A percentile compares a stretch with the other conserved stretches of the same genome.
Evolutionary conservation across 78 protist species (phyloP).

Genomic region (Emiliania huxleyi): DNA sequence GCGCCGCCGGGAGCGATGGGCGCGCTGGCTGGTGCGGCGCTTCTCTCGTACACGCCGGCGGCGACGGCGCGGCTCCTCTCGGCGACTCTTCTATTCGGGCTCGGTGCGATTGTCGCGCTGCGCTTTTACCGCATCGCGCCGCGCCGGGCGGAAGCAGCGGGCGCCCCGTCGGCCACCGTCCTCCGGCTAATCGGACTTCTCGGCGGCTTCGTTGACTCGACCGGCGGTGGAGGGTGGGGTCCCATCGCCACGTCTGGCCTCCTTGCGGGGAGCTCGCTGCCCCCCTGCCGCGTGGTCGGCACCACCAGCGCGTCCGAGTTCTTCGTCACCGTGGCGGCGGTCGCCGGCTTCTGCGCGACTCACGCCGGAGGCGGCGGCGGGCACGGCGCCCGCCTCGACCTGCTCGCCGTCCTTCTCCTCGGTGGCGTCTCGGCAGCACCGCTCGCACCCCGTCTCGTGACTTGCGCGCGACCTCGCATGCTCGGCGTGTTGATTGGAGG

Average conservation of each 20-base stretch:
- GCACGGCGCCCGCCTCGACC: neutral
- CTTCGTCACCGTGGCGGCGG: neutral
- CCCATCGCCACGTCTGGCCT: neutral
- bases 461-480: neutral
- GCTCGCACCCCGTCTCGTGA: neutral
- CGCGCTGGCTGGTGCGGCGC: neutral
- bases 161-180: too few species aligned
- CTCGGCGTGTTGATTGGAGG: neutral
- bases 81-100: neutral
- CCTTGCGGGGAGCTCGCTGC: neutral
- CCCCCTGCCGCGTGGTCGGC: neutral
- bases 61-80: neutral
- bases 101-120: neutral
- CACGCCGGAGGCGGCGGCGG: neutral
- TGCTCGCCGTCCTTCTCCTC: neutral
- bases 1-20: neutral
- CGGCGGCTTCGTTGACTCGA: constrained; percentile 5
- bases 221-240: constrained; percentile 15
- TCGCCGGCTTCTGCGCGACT: neutral
- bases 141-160: neutral
- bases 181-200: neutral
- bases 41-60: neutral
- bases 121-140: neutral
- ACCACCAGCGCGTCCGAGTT: neutral
- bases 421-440: neutral